These are phyloP conservation scores for Epichloe coenophiala DNA, from an alignment of 2,329 filamentous ascomycete genomes.

Conservation along the genomic window DNA sequence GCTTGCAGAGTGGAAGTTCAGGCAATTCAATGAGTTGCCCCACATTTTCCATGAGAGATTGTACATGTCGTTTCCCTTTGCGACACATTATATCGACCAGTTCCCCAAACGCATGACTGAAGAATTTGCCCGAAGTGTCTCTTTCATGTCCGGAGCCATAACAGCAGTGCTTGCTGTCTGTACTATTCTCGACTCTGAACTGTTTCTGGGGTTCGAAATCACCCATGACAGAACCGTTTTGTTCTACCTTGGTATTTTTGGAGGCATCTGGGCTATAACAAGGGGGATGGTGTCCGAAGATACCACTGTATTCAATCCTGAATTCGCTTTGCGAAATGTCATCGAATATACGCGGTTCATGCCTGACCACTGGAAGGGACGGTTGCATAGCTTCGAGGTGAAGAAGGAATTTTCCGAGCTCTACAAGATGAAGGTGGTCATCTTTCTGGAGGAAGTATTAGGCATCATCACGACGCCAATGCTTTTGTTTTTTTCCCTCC, in stretches of 20 bases:
- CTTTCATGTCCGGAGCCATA: constrained; percentile 77
- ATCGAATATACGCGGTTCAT: constrained; percentile 89
- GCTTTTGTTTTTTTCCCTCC: constrained; percentile 65
- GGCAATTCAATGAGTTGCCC: constrained; percentile 92
- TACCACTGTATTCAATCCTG: constrained; percentile 78
- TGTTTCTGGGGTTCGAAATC: constrained; percentile 85
- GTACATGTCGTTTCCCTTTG: constrained; percentile 91
- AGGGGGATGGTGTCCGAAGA: constrained; percentile 75
- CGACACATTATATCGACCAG: constrained; percentile 83
- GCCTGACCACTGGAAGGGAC: constrained; percentile 75
- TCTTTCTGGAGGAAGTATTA: constrained; percentile 84
- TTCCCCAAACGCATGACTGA: constrained; percentile 93
- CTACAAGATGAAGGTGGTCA: constrained; percentile 83
- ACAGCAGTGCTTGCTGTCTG: constrained; percentile 74
- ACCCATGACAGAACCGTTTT: constrained; percentile 77
- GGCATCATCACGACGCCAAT: constrained; percentile 88
- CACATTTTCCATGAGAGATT: constrained; percentile 83
- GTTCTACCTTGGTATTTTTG: constrained; percentile 78
- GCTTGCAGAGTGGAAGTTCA: constrained; percentile 93
- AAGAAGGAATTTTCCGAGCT: constrained; percentile 79
- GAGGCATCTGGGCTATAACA: constrained; percentile 69
- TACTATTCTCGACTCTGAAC: constrained; percentile 77
- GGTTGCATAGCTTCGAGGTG: constrained; percentile 88
- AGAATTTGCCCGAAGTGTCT: constrained; percentile 69
- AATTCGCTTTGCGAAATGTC: constrained; percentile 76